A percentile compares a stretch with the other conserved stretches of the same genome.
Evolutionary conservation across 371 early-diverging fungal species (phyloP).

Genomic region (Syncephalastrum sp.): DNA sequence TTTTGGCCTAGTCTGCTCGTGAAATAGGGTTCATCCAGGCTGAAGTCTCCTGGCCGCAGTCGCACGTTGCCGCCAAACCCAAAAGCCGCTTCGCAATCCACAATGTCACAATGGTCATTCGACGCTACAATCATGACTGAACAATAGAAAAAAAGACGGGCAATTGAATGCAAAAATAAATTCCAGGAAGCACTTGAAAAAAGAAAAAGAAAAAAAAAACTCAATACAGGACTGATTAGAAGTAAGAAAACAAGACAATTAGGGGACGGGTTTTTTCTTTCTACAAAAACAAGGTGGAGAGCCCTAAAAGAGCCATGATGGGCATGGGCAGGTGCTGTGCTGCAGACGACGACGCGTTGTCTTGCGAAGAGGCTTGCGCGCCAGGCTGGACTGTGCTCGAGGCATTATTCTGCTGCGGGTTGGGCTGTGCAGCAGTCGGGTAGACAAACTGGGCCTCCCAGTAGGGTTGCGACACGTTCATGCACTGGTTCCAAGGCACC

Average conservation of each 20-base stretch:
- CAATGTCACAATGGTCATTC: conserved; percentile 1
- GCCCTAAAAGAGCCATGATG: no score
- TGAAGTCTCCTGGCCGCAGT: conserved; percentile 31
- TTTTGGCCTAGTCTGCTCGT: background rate
- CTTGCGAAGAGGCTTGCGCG: no score
- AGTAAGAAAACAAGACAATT: background rate
- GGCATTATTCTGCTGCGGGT: conserved; percentile 3
- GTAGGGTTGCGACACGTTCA: conserved; percentile 32
- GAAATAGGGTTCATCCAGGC: conserved; percentile 36
- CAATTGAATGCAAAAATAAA: background rate
- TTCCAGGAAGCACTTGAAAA: background rate
- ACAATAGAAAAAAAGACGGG: background rate
- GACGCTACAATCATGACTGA: background rate
- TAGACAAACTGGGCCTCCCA: conserved; percentile 28
- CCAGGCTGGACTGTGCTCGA: background rate
- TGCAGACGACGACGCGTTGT: no score
- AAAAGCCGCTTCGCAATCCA: conserved; percentile 13
- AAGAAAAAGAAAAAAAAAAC: background rate
- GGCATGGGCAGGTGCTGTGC: no score
- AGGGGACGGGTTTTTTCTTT: background rate
- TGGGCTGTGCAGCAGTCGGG: conserved; percentile 12
- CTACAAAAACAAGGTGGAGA: conserved; percentile 2
- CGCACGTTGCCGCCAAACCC: background rate
- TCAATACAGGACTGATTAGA: background rate
- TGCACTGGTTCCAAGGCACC: conserved; percentile 29